These are phyloP conservation scores for Backusella sp. DNA, from an alignment of 192 early-diverging fungal species.

Conservation along the genomic window DNA sequence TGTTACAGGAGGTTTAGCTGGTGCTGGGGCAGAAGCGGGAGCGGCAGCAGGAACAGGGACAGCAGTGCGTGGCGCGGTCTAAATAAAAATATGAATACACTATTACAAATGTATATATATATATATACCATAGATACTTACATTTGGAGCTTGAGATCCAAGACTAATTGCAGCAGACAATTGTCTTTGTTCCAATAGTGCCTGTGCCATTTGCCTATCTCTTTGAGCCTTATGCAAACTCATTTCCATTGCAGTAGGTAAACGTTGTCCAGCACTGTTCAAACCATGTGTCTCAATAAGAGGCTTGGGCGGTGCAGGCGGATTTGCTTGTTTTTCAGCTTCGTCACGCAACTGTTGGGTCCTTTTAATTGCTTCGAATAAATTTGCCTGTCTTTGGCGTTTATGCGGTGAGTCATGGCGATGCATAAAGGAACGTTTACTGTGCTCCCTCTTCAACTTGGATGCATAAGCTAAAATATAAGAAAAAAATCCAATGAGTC, in stretches of 20 bases:
- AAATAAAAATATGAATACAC: background rate
- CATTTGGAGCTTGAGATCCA: conserved; percentile 37
- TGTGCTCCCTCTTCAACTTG: conserved; percentile 22
- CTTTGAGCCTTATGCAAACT: conserved; percentile 50
- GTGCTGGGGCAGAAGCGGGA: conserved; percentile 1
- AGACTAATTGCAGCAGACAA: conserved; percentile 37
- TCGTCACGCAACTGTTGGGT: conserved; percentile 56
- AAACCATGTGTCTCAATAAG: conserved; percentile 42
- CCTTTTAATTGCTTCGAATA: conserved; percentile 62
- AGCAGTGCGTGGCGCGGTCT: conserved; percentile 7
- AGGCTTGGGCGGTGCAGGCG: conserved; percentile 34
- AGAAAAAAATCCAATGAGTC: background rate
- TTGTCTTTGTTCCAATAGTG: conserved; percentile 47
- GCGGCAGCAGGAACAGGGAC: conserved; percentile 17
- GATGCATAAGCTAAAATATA: conserved; percentile 22
- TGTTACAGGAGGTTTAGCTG: conserved; percentile 1
- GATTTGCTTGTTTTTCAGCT: conserved; percentile 34
- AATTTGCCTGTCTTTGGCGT: conserved; percentile 49
- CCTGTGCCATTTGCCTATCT: conserved; percentile 51
- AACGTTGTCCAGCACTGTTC: conserved; percentile 21
- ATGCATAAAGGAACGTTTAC: conserved; percentile 22
- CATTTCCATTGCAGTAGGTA: conserved; percentile 52
- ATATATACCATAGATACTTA: conserved; percentile 5
- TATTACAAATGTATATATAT: background rate
- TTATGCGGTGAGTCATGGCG: conserved; percentile 30